A percentile compares a stretch with the other conserved stretches of the same genome.
Evolutionary conservation across 1,284 basidiomycete species (phyloP).

Genomic region (Rhizoctonia solani): DNA sequence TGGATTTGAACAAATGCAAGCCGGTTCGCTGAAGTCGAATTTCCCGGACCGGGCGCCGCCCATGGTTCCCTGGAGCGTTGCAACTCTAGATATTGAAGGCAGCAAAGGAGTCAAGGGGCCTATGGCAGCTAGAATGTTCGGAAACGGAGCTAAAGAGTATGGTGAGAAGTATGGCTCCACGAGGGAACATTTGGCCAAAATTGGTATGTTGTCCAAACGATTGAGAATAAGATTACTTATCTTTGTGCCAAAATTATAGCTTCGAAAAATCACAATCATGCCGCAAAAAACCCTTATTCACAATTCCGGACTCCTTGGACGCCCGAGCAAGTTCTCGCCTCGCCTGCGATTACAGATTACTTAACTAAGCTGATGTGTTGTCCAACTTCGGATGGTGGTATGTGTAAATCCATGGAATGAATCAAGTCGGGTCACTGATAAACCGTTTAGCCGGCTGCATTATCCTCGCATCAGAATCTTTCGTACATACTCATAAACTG

Average conservation of each 20-base stretch:
- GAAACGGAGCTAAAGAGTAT: constrained; percentile 78
- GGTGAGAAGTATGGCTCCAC: constrained; percentile 74
- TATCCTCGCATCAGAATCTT: constrained; percentile 79
- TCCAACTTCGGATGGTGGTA: constrained; percentile 61
- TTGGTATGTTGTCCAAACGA: constrained; percentile 54
- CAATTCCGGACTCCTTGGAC: constrained; percentile 81
- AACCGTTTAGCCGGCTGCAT: constrained; percentile 60
- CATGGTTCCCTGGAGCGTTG: constrained; percentile 53
- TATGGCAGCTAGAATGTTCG: constrained; percentile 72
- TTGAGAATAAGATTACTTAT: not conserved
- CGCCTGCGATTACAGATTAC: constrained; percentile 70
- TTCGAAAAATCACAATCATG: constrained; percentile 84
- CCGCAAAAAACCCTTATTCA: constrained; percentile 81
- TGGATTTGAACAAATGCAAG: constrained; percentile 86
- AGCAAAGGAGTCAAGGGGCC: constrained; percentile 66
- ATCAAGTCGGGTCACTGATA: not conserved
- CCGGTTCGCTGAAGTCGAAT: constrained; percentile 71
- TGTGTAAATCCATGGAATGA: not conserved
- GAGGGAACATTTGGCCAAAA: constrained; percentile 72
- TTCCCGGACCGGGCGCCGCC: constrained; percentile 73
- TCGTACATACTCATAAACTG: constrained; percentile 72
- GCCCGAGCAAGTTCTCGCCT: constrained; percentile 65
- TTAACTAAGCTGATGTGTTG: constrained; percentile 88
- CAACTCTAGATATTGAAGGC: constrained; percentile 58
- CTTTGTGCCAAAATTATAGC: constrained; percentile 50